phyloP scores from a whole-genome alignment of 306 rosid species.

The Casuarina cunninghamiana region DNA sequence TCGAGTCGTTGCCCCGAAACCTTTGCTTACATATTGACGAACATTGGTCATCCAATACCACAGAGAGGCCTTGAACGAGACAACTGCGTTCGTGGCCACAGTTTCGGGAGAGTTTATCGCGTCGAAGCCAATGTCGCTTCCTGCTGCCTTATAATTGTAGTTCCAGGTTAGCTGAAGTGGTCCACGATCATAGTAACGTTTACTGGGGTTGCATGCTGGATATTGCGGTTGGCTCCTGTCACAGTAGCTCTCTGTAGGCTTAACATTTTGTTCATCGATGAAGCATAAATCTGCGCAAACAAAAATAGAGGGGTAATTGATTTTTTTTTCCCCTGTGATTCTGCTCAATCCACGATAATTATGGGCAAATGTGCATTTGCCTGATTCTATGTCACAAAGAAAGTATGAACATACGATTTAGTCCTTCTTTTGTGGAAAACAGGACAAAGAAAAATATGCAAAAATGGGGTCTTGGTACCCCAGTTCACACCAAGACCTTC shows the following conservation, averaged over 20 bases:
- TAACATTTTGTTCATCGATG: slow-evolving; percentile 17
- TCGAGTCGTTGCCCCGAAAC: slow-evolving; percentile 36
- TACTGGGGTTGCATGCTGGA: slow-evolving; percentile 13
- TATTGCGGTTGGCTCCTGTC: not conserved
- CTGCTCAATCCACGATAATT: not conserved
- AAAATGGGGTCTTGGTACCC: too few relatives aligned
- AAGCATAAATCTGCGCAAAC: slow-evolving; percentile 27
- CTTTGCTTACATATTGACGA: slow-evolving; percentile 16
- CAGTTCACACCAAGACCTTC: slow-evolving; percentile 93
- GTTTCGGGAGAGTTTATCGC: slow-evolving; percentile 18
- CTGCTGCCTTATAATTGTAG: slow-evolving; percentile 25
- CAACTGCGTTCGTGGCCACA: not conserved
- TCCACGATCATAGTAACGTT: slow-evolving; percentile 17
- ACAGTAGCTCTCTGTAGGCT: not conserved
- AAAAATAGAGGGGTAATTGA: not conserved
- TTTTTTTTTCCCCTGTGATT: too few relatives aligned
- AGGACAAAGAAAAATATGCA: too few relatives aligned
- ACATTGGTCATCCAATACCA: slow-evolving; percentile 35
- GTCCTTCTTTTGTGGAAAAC: too few relatives aligned
- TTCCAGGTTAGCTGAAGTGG: slow-evolving; percentile 23
- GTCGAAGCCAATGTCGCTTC: not conserved
- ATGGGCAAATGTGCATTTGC: too few relatives aligned
- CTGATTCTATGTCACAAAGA: too few relatives aligned
- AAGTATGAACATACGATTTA: too few relatives aligned
- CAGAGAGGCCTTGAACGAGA: slow-evolving; percentile 10